Base-by-base conservation (phyloP, 1,284 basidiomycete genomes). In the Anthracocystis setariae region DNA sequence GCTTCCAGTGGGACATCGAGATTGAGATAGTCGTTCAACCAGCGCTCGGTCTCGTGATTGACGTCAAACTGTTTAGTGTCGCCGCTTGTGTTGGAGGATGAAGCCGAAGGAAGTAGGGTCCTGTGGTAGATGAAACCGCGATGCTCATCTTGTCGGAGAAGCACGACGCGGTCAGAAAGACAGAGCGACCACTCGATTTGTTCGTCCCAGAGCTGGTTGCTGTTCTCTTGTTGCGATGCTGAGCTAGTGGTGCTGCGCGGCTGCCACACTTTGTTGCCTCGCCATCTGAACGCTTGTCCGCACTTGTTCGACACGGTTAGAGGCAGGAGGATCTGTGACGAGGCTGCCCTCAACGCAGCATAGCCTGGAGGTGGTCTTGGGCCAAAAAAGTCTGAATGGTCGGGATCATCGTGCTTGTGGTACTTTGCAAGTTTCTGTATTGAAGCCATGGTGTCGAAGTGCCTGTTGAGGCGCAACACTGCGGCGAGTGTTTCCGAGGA, bases 21-120 rank as follows among this genome's bases (percentile, higher is more conserved):
- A 76, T 94, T 92, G 80, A 98, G 95, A 83, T 98, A 98, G 82
- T 93, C 90, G 21, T 86, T 86, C 17, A 98, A 83, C 90, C 93
- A 95, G 1, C 82, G 73, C 29, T 90, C 81, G 0, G 93, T 96
- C n/a, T 73, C 62, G 8, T 18, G 2, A 17, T 54, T 52, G 1
- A 33, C 20, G 4, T 47, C 21, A 9, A n/a, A n/a, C n/a, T 43
- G 37, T 18, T 48, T 27, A 33, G 4, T 37, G 46, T 47, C 27
- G 10, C 12, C 40, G 40, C 40, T 23, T 12, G 10, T 23, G 18
- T 8, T 12, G 3, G 23, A n/a, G 8, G 12, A 15, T 2, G 42
- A 23, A n/a, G 38, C 39, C 5, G 65, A 25, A 15, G 63, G 73
- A 2, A 72, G 24, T 3, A 81, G 40, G 0, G 79, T 81, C 39